Base-by-base conservation (phyloP, 2,329 filamentous ascomycete species). In the Trichoderma afroharzianum region DNA sequence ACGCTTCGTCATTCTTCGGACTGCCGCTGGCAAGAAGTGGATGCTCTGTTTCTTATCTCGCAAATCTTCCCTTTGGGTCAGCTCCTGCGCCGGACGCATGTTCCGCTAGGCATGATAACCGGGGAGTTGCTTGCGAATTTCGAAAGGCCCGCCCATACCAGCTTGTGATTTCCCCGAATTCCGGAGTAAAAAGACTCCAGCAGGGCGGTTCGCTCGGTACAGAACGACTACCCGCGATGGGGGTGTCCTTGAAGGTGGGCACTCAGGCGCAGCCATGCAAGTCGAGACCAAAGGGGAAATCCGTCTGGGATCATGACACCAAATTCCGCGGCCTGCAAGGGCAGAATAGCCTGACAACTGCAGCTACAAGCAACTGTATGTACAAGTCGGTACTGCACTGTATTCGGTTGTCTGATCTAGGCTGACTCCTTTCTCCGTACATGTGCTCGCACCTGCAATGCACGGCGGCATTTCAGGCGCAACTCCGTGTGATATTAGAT, bases 281-380 rank as follows among this genome's bases (percentile, higher is more conserved):
- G 55, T 28, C 30, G 18, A 28, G 66, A 71, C 70, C 28, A 57
- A 71, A 71, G 43, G n/a, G 70, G 70, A 71, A 71, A 71, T 39
- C 64, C 70, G 70, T 71, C 70, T 71, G 61, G 9, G n/a, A 30
- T 33, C 15, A 55, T 26, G 39, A n/a, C n/a, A 28, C 58, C 26
- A 57, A 43, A 55, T 70, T 63, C 43, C 47, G 68, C 58, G 57
- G 47, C 39, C 39, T 30, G 32, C 21, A 53, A 69, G 55, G 39
- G 33, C 43, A 55, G 30, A 39, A 24, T 55, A 55, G 43, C 57
- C n/a, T 62, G 24, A 15, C 15, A 55, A 57, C 24, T 50, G 55
- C 21, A 36, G 39, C 39, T 43, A 24, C 47, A 24, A 53, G 21
- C 47, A 53, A 24, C n/a, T 53, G n/a, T 50, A n/a, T 21, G 43